These are phyloP conservation scores for Starmerella davenportii DNA, from an alignment of 805 yeast species.

Conservation along the genomic window DNA sequence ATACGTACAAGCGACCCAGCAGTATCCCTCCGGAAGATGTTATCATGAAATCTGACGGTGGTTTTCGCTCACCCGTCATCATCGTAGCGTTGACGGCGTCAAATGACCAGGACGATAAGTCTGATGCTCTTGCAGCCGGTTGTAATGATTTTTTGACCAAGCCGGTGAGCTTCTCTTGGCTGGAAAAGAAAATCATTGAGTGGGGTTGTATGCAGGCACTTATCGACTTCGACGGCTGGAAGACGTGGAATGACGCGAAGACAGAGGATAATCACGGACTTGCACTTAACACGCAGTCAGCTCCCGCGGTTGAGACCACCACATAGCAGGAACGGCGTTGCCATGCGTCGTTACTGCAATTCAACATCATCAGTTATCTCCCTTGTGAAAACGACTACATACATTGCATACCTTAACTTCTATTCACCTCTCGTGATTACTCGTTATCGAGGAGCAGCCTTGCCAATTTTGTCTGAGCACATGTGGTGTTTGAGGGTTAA, in stretches of 20 bases:
- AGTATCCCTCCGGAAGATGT: constrained; percentile 15
- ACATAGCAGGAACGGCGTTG: not conserved
- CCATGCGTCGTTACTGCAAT: too few relatives aligned
- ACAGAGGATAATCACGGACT: not conserved
- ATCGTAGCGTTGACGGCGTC: constrained; percentile 94
- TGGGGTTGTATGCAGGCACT: constrained; percentile 99
- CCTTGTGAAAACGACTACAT: too few relatives aligned
- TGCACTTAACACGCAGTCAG: not conserved
- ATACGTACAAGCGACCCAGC: constrained; percentile 24
- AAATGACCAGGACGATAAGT: constrained; percentile 64
- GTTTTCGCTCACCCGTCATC: constrained; percentile 81
- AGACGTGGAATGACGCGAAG: constrained; percentile 22
- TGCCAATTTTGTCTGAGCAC: too few relatives aligned
- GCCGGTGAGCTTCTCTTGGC: constrained; percentile 89
- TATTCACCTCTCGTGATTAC: too few relatives aligned
- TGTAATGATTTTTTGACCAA: constrained; percentile 93
- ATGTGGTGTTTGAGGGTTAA: too few relatives aligned
- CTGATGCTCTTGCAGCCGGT: constrained; percentile 88
- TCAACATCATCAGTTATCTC: too few relatives aligned
- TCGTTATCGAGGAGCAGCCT: too few relatives aligned
- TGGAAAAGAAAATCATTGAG: constrained; percentile 71
- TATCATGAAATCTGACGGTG: constrained; percentile 24
- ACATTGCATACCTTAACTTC: too few relatives aligned
- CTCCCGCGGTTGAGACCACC: not conserved
- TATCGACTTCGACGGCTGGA: constrained; percentile 88